These are phyloP conservation scores for Lachancea nothofagi DNA, from an alignment of 805 yeast species.

Conservation along the genomic window DNA sequence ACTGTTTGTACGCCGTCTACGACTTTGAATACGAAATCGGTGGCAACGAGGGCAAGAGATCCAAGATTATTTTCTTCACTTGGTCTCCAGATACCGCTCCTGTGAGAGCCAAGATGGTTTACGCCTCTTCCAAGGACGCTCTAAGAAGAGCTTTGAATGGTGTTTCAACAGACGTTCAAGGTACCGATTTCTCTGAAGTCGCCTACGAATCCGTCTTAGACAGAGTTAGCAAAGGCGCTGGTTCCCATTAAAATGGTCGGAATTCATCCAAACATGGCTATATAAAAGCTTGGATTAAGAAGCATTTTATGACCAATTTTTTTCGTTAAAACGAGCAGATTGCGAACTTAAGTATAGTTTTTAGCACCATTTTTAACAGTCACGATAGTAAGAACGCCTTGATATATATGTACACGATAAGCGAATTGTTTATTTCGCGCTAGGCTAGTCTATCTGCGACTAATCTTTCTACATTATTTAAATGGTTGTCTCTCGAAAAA, in stretches of 20 bases:
- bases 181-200: slow-evolving; percentile 96
- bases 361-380: neutral
- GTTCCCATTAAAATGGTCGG: slow-evolving; percentile 40
- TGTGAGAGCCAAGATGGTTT: slow-evolving; percentile 93
- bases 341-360: neutral
- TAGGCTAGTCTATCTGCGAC: too few species aligned
- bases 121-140: slow-evolving; percentile 97
- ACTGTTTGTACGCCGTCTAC: slow-evolving; percentile 93
- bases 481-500: slow-evolving; percentile 26
- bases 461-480: neutral
- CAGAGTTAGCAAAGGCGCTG: slow-evolving; percentile 79
- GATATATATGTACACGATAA: too few species aligned
- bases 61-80: slow-evolving; percentile 62
- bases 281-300: neutral
- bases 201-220: slow-evolving; percentile 90
- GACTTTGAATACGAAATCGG: slow-evolving; percentile 93
- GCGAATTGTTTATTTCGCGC: too few species aligned
- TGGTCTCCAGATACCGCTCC: slow-evolving; percentile 99
- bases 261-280: neutral
- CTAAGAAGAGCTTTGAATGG: slow-evolving; percentile 96
- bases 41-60: slow-evolving; percentile 91
- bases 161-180: slow-evolving; percentile 90
- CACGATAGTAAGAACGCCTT: slow-evolving; percentile 1
- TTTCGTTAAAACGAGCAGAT: too few species aligned
- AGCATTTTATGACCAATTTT: too few species aligned